These are phyloP conservation scores for Paecilomyces sp. DNA, from an alignment of 2,329 filamentous ascomycete genomes.

Conservation along the genomic window DNA sequence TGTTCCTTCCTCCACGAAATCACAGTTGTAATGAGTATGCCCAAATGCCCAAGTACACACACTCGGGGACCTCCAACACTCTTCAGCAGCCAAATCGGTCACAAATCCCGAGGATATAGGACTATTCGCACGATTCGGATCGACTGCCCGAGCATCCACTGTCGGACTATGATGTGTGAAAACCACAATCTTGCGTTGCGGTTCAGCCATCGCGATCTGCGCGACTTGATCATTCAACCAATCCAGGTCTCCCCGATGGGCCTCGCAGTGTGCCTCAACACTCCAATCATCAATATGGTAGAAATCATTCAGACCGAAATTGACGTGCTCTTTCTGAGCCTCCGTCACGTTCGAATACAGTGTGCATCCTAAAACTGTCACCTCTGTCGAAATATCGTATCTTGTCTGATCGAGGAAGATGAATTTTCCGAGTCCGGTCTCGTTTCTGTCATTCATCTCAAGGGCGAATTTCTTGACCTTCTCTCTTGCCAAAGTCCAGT, in stretches of 20 bases:
- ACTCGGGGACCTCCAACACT: constrained; percentile 29
- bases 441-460: constrained; percentile 6
- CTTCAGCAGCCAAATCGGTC: constrained; percentile 33
- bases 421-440: constrained; percentile 20
- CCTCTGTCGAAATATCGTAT: constrained; percentile 27
- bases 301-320: constrained; percentile 46
- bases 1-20: constrained; percentile 24
- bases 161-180: constrained; percentile 34
- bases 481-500: constrained; percentile 13
- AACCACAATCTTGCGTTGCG: constrained; percentile 27
- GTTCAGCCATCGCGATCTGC: constrained; percentile 17
- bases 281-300: constrained; percentile 36
- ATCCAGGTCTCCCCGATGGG: constrained; percentile 24
- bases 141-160: constrained; percentile 14
- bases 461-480: constrained; percentile 10
- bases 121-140: constrained; percentile 26
- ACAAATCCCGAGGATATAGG: constrained; percentile 31
- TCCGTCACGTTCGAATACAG: constrained; percentile 44
- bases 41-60: constrained; percentile 43
- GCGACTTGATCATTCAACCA: constrained; percentile 32
- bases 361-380: constrained; percentile 41
- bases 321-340: constrained; percentile 31
- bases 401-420: constrained; percentile 35
- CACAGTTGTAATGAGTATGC: constrained; percentile 43
- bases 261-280: constrained; percentile 21